phyloP scores from a whole-genome alignment of 495 filamentous ascomycete species.

The Penicillium desertorum region DNA sequence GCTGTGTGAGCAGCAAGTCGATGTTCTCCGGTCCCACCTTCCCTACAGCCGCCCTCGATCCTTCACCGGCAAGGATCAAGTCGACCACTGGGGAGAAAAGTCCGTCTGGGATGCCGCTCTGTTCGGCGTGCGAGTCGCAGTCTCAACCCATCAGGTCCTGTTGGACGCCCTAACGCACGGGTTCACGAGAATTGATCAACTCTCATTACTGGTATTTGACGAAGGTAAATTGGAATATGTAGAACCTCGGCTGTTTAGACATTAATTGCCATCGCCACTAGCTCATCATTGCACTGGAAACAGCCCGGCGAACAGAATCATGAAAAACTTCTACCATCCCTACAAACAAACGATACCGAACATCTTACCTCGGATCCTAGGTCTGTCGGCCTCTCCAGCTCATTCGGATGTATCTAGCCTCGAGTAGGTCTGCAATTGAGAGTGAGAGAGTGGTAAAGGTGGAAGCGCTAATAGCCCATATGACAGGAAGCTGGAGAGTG shows the following conservation, averaged over 20 bases:
- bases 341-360: not conserved
- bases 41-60: not conserved
- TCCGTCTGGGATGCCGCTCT: not conserved
- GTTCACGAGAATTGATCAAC: not conserved
- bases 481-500: not conserved
- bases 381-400: slow-evolving; percentile 5
- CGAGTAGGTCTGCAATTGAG: not conserved
- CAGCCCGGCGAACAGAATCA: slow-evolving; percentile 9
- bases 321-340: slow-evolving; percentile 8
- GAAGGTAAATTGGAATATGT: no score
- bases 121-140: not conserved
- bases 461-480: not conserved
- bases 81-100: not conserved
- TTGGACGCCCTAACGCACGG: not conserved
- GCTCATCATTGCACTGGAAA: slow-evolving; percentile 11
- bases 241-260: not conserved
- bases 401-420: not conserved
- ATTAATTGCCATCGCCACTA: not conserved
- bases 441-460: not conserved
- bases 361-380: not conserved
- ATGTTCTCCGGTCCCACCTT: not conserved
- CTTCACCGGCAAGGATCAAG: not conserved
- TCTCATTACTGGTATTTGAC: not conserved
- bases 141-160: not conserved
- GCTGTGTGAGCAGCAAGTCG: not conserved